Evolutionary conservation across 2,329 filamentous ascomycete genomes (phyloP).

Genomic region (Monosporascus sp.): DNA sequence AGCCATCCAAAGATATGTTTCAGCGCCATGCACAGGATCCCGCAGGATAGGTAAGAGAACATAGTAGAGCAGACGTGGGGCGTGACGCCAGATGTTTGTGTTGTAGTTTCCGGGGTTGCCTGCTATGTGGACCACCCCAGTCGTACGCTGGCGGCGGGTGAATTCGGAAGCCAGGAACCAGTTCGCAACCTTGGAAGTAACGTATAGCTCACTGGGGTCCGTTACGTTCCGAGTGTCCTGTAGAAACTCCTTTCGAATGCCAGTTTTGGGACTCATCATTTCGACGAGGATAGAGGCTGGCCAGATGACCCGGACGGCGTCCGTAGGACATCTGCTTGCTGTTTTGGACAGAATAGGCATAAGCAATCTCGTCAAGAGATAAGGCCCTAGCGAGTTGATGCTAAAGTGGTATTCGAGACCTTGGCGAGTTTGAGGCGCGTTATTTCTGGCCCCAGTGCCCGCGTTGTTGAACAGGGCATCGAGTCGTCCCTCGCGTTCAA

Average conservation of each 20-base stretch:
- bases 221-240: conserved; percentile 5
- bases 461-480: conserved; percentile 21
- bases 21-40: conserved; percentile 11
- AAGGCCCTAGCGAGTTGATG: conserved; percentile 13
- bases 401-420: conserved; percentile 19
- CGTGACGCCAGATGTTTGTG: conserved; percentile 13
- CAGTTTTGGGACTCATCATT: conserved; percentile 10
- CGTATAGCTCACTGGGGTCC: conserved; percentile 11
- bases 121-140: conserved; percentile 8
- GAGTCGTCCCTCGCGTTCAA: conserved; percentile 10
- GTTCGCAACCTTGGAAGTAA: conserved; percentile 12
- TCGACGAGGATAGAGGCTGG: conserved; percentile 16
- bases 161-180: conserved; percentile 20
- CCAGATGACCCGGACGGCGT: conserved; percentile 16
- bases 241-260: conserved; percentile 12
- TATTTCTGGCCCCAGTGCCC: conserved; percentile 13
- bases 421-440: conserved; percentile 11
- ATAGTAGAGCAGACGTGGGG: conserved; percentile 4
- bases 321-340: conserved; percentile 5
- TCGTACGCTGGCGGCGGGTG: conserved; percentile 10
- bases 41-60: conserved; percentile 5
- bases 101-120: conserved; percentile 15
- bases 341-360: conserved; percentile 13
- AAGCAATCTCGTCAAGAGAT: conserved; percentile 14
- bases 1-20: conserved; percentile 20